A percentile compares a stretch with the other conserved stretches of the same genome.
Conservation (phyloP, 306 rosid genomes). For the Alnus rubra region DNA sequence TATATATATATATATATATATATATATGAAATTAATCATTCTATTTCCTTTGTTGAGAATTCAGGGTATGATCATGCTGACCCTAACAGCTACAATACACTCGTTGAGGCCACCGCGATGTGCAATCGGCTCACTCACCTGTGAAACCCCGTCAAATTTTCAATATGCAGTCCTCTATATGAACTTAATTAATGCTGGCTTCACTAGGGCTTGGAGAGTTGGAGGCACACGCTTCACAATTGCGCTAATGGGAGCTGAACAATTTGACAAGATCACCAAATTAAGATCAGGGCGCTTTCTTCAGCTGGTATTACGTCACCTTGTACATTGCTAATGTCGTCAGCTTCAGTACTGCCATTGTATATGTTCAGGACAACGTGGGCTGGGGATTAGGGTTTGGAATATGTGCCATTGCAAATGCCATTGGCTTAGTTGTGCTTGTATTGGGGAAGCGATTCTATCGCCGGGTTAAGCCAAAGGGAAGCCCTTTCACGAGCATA, state of each 20-base stretch:
- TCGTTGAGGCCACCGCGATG: conserved; percentile 34
- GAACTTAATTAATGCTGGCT: conserved; percentile 30
- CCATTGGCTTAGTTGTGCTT: conserved; percentile 16
- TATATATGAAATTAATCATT: neutral
- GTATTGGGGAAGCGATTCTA: conserved; percentile 39
- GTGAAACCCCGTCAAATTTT: conserved; percentile 34
- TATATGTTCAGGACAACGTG: conserved; percentile 42
- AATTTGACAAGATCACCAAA: conserved; percentile 15
- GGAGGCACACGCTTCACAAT: conserved; percentile 48
- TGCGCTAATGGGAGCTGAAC: conserved; percentile 48
- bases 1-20: too few relatives aligned
- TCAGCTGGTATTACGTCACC: conserved; percentile 21
- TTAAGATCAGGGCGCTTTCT: conserved; percentile 34
- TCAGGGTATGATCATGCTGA: conserved; percentile 34
- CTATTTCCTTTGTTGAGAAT: neutral
- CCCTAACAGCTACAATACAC: conserved; percentile 32
- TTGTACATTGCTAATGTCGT: conserved; percentile 26
- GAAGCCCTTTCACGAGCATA: conserved; percentile 43
- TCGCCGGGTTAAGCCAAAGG: conserved; percentile 31
- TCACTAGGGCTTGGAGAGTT: conserved; percentile 37
- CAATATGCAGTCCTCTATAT: conserved; percentile 34
- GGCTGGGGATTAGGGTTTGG: conserved; percentile 49
- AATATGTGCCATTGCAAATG: conserved; percentile 14
- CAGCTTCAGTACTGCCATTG: conserved; percentile 29
- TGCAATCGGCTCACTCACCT: conserved; percentile 1